Percentiles rank a stretch among this genome's conserved stretches.
Evolutionary conservation across 2,329 filamentous ascomycete genomes (phyloP).

Genomic region (Penicillium sp.): DNA sequence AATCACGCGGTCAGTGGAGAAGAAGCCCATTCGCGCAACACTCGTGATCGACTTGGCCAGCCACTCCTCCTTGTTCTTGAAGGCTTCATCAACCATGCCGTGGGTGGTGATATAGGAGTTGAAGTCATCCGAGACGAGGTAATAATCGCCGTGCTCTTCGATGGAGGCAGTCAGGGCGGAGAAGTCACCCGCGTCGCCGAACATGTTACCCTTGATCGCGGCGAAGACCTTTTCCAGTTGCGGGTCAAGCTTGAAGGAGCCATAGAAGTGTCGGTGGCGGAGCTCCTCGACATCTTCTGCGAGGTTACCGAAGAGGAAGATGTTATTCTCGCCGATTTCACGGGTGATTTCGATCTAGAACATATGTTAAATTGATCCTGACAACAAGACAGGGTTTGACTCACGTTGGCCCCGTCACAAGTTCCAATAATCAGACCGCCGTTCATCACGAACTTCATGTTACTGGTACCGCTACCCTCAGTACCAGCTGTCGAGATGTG

Average conservation of each 20-base stretch:
- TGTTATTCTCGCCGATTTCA: conserved; percentile 93
- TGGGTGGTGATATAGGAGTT: conserved; percentile 92
- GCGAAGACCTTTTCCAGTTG: conserved; percentile 79
- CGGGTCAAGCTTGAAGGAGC: conserved; percentile 71
- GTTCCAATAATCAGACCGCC: conserved; percentile 97
- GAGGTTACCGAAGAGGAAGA: conserved; percentile 96
- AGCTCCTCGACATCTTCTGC: conserved; percentile 96
- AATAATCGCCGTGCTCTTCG: conserved; percentile 92
- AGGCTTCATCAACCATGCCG: conserved; percentile 83
- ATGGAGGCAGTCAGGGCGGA: conserved; percentile 80
- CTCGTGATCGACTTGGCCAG: conserved; percentile 83
- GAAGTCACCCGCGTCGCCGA: conserved; percentile 78
- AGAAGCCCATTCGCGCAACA: conserved; percentile 95
- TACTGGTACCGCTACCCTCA: conserved; percentile 82
- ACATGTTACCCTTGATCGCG: conserved; percentile 73
- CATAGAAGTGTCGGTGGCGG: conserved; percentile 84
- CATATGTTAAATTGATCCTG: not conserved
- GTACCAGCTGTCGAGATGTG: conserved; percentile 98
- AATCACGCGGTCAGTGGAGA: conserved; percentile 91
- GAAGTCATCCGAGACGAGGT: conserved; percentile 97
- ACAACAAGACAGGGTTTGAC: conserved; percentile 26
- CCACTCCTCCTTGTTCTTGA: conserved; percentile 91
- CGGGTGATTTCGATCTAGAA: conserved; percentile 89
- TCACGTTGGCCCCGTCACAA: conserved; percentile 93
- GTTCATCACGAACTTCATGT: conserved; percentile 99